A percentile compares a stretch with the other conserved stretches of the same genome.
phyloP scores from a whole-genome alignment of 1,284 basidiomycete species.

The Cutaneotrichosporon sp. region DNA sequence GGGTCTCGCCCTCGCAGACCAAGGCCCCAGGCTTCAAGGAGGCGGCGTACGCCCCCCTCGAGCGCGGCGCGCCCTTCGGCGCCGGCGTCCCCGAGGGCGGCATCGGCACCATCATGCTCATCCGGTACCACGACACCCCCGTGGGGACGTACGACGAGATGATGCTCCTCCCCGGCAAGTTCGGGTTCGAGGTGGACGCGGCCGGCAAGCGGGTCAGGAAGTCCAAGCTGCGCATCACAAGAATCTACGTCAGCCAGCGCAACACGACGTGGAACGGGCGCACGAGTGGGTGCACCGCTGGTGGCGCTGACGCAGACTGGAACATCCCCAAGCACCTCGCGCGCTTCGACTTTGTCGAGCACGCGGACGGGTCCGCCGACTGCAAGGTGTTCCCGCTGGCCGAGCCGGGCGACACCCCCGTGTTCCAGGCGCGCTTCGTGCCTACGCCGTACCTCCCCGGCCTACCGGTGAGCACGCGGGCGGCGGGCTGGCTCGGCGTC shows the following conservation, averaged over 20 bases:
- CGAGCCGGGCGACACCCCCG: neutral
- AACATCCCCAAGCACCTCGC: conserved; percentile 20
- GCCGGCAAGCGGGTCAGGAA: neutral
- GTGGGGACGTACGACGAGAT: conserved; percentile 15
- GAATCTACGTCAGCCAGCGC: conserved; percentile 18
- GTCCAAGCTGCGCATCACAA: conserved; percentile 6
- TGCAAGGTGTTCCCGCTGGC: conserved; percentile 11
- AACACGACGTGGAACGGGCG: conserved; percentile 17
- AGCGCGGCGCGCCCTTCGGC: conserved; percentile 8
- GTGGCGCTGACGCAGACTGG: conserved; percentile 14
- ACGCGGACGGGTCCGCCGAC: conserved; percentile 4
- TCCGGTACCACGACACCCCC: conserved; percentile 12
- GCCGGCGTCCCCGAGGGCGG: conserved; percentile 11
- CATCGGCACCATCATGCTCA: conserved; percentile 12
- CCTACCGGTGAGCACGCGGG: conserved; percentile 11
- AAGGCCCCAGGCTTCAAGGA: neutral
- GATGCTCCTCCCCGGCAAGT: conserved; percentile 15
- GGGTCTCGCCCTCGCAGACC: neutral
- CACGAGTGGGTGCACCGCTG: conserved; percentile 4
- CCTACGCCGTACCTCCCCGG: conserved; percentile 10
- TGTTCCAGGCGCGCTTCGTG: conserved; percentile 10
- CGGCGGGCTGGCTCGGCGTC: neutral
- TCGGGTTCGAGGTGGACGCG: neutral
- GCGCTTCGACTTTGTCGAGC: conserved; percentile 11
- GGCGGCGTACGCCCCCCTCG: conserved; percentile 11